Evolutionary conservation across 495 filamentous ascomycete species (phyloP).

Genomic region (Tuber borchii): DNA sequence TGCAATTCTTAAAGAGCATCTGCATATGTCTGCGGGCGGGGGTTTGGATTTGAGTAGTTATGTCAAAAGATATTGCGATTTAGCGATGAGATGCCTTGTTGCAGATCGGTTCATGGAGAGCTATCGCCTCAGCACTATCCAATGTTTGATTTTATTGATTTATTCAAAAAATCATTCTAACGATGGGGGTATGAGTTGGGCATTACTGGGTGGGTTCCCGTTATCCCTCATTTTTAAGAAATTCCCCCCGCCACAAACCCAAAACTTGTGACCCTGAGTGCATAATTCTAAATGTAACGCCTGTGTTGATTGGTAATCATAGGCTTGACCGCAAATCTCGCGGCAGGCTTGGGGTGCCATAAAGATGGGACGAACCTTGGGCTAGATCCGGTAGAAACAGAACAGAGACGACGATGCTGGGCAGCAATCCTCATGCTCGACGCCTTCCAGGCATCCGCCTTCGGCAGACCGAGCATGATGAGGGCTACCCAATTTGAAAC

Average conservation of each 20-base stretch:
- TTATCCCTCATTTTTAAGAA: not conserved
- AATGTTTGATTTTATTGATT: constrained; percentile 5
- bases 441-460: constrained; percentile 43
- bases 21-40: not conserved
- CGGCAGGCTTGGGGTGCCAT: constrained; percentile 45
- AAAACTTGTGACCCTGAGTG: not conserved
- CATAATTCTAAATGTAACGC: not conserved
- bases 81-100: constrained; percentile 6
- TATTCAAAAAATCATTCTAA: constrained; percentile 4
- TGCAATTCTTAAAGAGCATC: not conserved
- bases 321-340: constrained; percentile 5
- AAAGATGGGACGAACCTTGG: constrained; percentile 45
- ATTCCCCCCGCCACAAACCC: not conserved
- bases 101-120: constrained; percentile 4
- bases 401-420: constrained; percentile 47
- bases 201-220: not conserved
- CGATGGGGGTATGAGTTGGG: constrained; percentile 1
- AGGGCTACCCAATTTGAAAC: constrained; percentile 36
- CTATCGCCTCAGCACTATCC: constrained; percentile 2
- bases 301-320: not conserved
- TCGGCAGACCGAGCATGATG: constrained; percentile 6
- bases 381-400: constrained; percentile 45
- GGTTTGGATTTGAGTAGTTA: constrained; percentile 3
- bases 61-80: constrained; percentile 2
- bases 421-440: constrained; percentile 46